Base-by-base conservation (phyloP, 2,329 filamentous ascomycete species). In the Hymenoscyphus fructigenus region DNA sequence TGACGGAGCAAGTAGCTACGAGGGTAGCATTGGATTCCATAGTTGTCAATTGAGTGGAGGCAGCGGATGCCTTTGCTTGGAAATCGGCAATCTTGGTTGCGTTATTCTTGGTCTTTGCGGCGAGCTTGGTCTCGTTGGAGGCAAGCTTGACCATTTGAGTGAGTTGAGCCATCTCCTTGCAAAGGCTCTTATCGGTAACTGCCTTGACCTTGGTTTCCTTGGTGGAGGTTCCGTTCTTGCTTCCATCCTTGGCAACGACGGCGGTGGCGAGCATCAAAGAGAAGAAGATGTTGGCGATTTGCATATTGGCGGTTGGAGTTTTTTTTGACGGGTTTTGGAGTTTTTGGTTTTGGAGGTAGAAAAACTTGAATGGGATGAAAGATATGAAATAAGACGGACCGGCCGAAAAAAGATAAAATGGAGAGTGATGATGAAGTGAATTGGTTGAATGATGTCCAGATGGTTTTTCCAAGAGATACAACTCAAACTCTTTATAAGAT, bases 1-100 rank as follows among this genome's bases (percentile, higher is more conserved):
- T 72, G 66, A 74, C 69, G 28, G 71, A 67, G 65, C 79, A 80
- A 14, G 69, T 65, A 26, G 71, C 59, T 66, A 77, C 71, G 28
- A 80, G 71, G 6, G 78, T 79, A 10, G 74, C 59, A 71, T 81
- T 80, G 66, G 70, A 65, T 62, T 74, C 61, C 62, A 80, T 69
- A 5, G 72, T 68, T 26, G 70, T 65, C 60, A 79, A 75, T 65
- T 70, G 69, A 28, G 73, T 68, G 1, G 73, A 69, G 4, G 70
- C 72, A 3, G 71, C 63, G 20, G 75, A 69, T 2, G 76, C 77
- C 70, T 79, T 77, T 63, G 76, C 73, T 72, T 79, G 75, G 70
- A 80, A 73, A 29, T 71, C 71, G 12, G 72, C 75, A 5, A 75
- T 73, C 65, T 74, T 73, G 57, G 78, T 78, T 34, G 77, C 72